Evolutionary conservation across 2,329 filamentous ascomycete genomes (phyloP).

Genomic region (Fonsecaea multimorphosa): DNA sequence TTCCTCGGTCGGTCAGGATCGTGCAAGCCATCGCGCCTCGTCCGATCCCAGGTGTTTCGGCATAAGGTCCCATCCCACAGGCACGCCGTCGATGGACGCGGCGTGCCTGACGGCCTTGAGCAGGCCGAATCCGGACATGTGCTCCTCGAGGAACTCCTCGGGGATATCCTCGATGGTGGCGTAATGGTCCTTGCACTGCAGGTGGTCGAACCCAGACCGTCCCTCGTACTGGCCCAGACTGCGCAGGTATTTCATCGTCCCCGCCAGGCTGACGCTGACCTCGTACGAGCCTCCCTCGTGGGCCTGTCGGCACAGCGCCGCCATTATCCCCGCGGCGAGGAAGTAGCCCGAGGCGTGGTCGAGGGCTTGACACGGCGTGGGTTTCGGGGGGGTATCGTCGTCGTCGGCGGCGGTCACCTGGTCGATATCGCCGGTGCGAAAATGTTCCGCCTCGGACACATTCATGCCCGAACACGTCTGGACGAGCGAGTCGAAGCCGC

Average conservation of each 20-base stretch:
- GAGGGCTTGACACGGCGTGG: constrained; percentile 61
- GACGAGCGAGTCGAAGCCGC: constrained; percentile 63
- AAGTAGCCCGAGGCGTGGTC: constrained; percentile 64
- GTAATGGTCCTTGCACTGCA: constrained; percentile 44
- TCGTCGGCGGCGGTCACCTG: no score
- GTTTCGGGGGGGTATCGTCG: constrained; percentile 46
- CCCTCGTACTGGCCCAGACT: constrained; percentile 60
- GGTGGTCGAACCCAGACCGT: constrained; percentile 53
- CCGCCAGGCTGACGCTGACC: constrained; percentile 63
- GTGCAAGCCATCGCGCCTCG: constrained; percentile 34
- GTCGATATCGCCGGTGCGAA: constrained; percentile 44
- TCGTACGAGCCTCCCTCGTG: constrained; percentile 56
- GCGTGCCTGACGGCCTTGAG: constrained; percentile 58
- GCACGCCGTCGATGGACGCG: constrained; percentile 54
- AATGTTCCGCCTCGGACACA: constrained; percentile 59
- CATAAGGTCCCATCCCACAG: constrained; percentile 60
- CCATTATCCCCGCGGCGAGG: constrained; percentile 59
- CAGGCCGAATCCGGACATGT: constrained; percentile 54
- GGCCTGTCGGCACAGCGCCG: constrained; percentile 58
- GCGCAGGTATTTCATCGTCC: constrained; percentile 62
- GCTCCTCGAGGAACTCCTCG: constrained; percentile 51
- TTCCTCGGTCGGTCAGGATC: not conserved
- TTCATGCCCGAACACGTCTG: constrained; percentile 65
- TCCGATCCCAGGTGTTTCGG: constrained; percentile 58
- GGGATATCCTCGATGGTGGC: constrained; percentile 43